A percentile compares a stretch with the other conserved stretches of the same genome.
Evolutionary conservation across 805 yeast species (phyloP).

Genomic region (Nakazawaea pomicola): DNA sequence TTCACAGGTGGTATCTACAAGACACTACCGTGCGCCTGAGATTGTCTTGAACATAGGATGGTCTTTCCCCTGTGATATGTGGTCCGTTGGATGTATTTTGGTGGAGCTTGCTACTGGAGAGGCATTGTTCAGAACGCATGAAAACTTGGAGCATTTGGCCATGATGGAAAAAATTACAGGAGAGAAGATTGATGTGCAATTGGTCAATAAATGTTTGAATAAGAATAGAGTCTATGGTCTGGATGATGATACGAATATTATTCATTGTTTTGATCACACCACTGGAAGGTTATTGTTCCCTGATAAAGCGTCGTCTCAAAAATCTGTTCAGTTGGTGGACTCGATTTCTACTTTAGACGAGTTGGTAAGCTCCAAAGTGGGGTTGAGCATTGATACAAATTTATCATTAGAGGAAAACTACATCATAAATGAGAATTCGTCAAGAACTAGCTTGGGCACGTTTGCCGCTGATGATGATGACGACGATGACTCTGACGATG

Average conservation of each 20-base stretch:
- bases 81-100: constrained; percentile 94
- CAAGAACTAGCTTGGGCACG: background rate
- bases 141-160: constrained; percentile 88
- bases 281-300: constrained; percentile 31
- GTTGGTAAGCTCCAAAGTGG: constrained; percentile 25
- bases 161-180: constrained; percentile 85
- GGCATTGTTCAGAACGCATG: constrained; percentile 92
- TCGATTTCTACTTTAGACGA: constrained; percentile 22
- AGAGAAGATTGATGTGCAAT: constrained; percentile 36
- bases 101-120: constrained; percentile 92
- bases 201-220: constrained; percentile 28
- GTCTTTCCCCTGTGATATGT: constrained; percentile 94
- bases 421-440: constrained; percentile 11
- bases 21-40: constrained; percentile 97
- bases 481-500: background rate
- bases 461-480: background rate
- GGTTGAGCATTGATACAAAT: constrained; percentile 21
- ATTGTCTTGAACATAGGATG: constrained; percentile 92
- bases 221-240: constrained; percentile 15
- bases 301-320: constrained; percentile 26
- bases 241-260: constrained; percentile 16
- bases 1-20: constrained; percentile 84
- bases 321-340: constrained; percentile 32
- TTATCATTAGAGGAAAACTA: constrained; percentile 20
- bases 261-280: constrained; percentile 24